Evolutionary conservation across 306 rosid genomes (phyloP).

Genomic region (Corylus americana): DNA sequence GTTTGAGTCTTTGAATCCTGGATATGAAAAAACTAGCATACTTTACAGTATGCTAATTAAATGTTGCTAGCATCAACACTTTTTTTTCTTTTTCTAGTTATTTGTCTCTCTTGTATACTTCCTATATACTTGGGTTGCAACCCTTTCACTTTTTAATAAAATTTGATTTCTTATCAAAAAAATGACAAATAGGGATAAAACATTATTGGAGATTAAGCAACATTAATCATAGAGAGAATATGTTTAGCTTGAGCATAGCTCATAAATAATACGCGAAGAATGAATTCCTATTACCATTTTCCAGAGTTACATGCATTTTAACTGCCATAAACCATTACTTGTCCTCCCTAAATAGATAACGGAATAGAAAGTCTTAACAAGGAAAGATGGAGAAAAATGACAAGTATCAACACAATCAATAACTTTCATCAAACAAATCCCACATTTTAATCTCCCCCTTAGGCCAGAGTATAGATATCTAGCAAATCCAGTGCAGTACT

Average conservation of each 20-base stretch:
- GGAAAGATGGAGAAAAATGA: background rate
- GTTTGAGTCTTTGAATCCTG: background rate
- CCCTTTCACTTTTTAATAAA: too few species aligned
- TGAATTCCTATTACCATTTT: conserved; percentile 8
- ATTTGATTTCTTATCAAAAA: too few species aligned
- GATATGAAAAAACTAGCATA: background rate
- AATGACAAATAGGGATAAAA: too few species aligned
- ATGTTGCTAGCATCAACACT: background rate
- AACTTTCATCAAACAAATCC: background rate
- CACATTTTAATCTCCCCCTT: background rate
- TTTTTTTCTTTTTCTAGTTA: background rate
- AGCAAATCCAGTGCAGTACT: background rate
- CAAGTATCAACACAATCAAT: background rate
- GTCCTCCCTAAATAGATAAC: background rate
- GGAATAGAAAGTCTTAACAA: background rate
- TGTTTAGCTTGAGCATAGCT: background rate
- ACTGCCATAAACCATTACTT: background rate
- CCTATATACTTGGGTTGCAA: too few species aligned
- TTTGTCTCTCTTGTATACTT: too few species aligned
- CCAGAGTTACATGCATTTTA: background rate
- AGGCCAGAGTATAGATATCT: conserved; percentile 1
- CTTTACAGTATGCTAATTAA: background rate
- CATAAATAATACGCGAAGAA: conserved; percentile 7
- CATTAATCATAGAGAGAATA: background rate
- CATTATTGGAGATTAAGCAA: background rate